Evolutionary conservation across 106 monocot species (phyloP).

Genomic region (Narthecium ossifragum): DNA sequence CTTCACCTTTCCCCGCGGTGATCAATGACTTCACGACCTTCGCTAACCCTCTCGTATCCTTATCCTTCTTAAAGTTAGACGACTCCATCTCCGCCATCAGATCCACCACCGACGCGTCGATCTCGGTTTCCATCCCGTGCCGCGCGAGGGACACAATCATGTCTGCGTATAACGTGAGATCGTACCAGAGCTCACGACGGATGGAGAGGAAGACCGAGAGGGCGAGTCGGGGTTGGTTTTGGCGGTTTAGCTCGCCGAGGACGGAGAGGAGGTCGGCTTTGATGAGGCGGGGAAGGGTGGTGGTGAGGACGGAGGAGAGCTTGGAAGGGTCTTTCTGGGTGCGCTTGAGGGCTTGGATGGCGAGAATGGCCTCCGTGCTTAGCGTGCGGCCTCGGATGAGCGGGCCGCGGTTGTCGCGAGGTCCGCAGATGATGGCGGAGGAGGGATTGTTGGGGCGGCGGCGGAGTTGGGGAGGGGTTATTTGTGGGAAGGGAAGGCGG

Average conservation of each 20-base stretch:
- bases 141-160: conserved; percentile 37
- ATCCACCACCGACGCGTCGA: conserved; percentile 24
- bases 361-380: conserved; percentile 81
- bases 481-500: background rate
- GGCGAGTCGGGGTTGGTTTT: conserved; percentile 46
- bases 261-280: conserved; percentile 58
- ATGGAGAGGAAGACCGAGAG: conserved; percentile 41
- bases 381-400: conserved; percentile 69
- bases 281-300: conserved; percentile 52
- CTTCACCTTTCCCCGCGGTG: conserved; percentile 37
- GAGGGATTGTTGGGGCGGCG: background rate
- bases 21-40: conserved; percentile 50
- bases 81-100: conserved; percentile 43
- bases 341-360: conserved; percentile 87
- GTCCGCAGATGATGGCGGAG: conserved; percentile 29
- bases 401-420: conserved; percentile 37
- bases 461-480: background rate
- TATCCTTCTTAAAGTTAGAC: conserved; percentile 3
- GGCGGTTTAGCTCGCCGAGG: conserved; percentile 58
- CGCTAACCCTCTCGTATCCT: conserved; percentile 41
- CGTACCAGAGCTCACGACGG: conserved; percentile 36
- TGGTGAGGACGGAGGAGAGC: conserved; percentile 11
- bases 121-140: conserved; percentile 11
- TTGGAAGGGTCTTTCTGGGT: conserved; percentile 13
- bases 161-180: conserved; percentile 38